Evolutionary conservation across 768 basidiomycete genomes (phyloP), one percentile per base, ranked within the genome.

Genomic region (Dioszegia hungarica): DNA sequence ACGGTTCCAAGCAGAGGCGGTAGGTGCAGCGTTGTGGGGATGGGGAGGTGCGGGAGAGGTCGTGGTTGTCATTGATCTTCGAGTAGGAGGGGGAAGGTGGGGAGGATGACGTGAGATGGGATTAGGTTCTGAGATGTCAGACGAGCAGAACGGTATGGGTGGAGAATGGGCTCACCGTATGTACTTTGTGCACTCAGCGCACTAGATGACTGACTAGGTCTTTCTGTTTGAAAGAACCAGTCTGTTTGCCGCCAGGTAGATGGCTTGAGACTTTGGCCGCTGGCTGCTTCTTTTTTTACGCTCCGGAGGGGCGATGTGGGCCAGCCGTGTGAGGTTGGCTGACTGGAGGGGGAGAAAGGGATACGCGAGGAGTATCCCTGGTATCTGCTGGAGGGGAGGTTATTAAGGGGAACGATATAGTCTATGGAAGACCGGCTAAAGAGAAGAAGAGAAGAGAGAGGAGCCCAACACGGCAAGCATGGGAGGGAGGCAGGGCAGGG

Each of bases 1-100:
- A 82, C 79, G 86, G 79, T 87, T 80, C 90, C 90, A 94, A 81
- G 89, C 90, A 79, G 89, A 90, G n/a, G 66, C 55, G 22, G 65
- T 45, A 34, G 69, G 57, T 53, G 24, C 60, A 25, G 45, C 45
- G 45, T 27, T 46, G 10, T 25, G 15, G 28, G 57, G 31, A 22
- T 12, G 39, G 12, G 50, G 28, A 31, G 15, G 37, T 20, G 20
- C 5, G 27, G 52, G 24, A 25, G 37, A 22, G 29, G 52, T 29
- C 31, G 29, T 29, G 27, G 52, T 10, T 51, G 31, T 49, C 47
- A 49, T 49, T 49, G 47, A 49, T 33, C 22, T 48, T 9, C 15
- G 45, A 33, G 44, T n/a, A 20, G 49, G 33, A 6, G 49, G 45
- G 24, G 31, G 41, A 27, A 31, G 10, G 27, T 31, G 53, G 24